Evolutionary conservation across 2,329 filamentous ascomycete species (phyloP).

Genomic region (Cercospora sp.): DNA sequence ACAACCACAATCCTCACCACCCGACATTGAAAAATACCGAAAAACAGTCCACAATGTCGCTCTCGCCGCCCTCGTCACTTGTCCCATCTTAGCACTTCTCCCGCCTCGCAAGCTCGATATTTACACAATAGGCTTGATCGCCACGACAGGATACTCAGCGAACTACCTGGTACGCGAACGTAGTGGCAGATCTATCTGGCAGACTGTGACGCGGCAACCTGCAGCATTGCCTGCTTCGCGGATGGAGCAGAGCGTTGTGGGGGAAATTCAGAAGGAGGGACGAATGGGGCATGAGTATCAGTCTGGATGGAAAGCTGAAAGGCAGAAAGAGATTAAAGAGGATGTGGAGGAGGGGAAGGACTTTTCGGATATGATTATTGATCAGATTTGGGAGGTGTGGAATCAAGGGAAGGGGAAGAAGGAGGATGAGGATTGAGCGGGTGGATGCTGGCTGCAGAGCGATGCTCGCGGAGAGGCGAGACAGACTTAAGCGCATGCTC

Average conservation of each 20-base stretch:
- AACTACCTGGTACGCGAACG: conserved; percentile 49
- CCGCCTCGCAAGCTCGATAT: conserved; percentile 64
- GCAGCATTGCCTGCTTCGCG: background rate
- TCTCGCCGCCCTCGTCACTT: conserved; percentile 52
- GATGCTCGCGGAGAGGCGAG: background rate
- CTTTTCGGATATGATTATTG: conserved; percentile 41
- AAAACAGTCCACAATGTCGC: conserved; percentile 48
- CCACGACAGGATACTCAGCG: conserved; percentile 51
- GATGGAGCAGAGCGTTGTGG: conserved; percentile 17
- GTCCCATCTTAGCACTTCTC: conserved; percentile 56
- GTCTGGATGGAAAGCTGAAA: conserved; percentile 47
- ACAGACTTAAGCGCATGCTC: background rate
- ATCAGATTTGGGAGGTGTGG: conserved; percentile 43
- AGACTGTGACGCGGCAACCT: conserved; percentile 30
- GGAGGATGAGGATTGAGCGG: conserved; percentile 29
- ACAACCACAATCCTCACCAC: conserved; percentile 27
- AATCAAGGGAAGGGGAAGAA: conserved; percentile 40
- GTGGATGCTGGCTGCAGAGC: background rate
- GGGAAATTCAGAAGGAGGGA: conserved; percentile 24
- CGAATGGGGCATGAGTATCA: conserved; percentile 35
- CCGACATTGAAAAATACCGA: conserved; percentile 35
- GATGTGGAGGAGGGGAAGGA: conserved; percentile 42
- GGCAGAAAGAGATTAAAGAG: conserved; percentile 48
- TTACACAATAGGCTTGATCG: conserved; percentile 57
- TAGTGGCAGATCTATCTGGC: conserved; percentile 35